Evolutionary conservation across 176 grass and related monocot species (phyloP).

Genomic region (Eragrostis nindensis): DNA sequence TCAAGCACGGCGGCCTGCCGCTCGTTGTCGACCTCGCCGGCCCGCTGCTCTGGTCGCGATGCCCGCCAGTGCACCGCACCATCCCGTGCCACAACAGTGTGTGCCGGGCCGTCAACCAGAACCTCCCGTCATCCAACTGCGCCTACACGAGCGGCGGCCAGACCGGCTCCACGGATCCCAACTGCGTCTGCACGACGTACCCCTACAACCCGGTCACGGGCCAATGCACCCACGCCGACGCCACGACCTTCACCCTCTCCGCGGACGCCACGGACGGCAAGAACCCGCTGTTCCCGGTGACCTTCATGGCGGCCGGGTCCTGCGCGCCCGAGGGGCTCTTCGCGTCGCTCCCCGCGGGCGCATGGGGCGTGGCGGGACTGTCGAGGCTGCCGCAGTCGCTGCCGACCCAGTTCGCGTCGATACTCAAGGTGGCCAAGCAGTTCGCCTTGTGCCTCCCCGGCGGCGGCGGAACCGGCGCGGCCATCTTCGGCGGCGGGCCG

Average conservation of each 20-base stretch:
- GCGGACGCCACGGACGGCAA: conserved; percentile 48
- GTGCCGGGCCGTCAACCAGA: background rate
- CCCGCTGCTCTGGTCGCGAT: conserved; percentile 38
- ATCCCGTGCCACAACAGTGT: background rate
- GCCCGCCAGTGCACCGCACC: conserved; percentile 20
- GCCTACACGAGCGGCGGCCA: background rate
- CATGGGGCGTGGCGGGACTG: conserved; percentile 43
- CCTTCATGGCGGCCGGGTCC: background rate
- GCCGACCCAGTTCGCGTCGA: conserved; percentile 37
- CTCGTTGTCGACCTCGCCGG: conserved; percentile 40
- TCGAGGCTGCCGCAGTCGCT: conserved; percentile 7
- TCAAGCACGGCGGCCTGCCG: conserved; percentile 34
- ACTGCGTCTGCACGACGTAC: conserved; percentile 34
- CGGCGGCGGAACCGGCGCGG: conserved; percentile 9
- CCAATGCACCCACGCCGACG: conserved; percentile 11
- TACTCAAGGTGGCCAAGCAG: conserved; percentile 23
- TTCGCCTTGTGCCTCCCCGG: conserved; percentile 58
- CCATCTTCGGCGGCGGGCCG: conserved; percentile 48
- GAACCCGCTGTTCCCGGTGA: conserved; percentile 44
- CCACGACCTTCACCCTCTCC: conserved; percentile 29
- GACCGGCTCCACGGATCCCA: background rate
- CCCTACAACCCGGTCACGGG: conserved; percentile 25
- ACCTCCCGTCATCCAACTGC: background rate
- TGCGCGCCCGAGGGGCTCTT: conserved; percentile 37
- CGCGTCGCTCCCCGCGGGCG: background rate